A percentile compares a stretch with the other conserved stretches of the same genome.
These are phyloP conservation scores for Metarhizium guizhouense DNA, from an alignment of 2,329 filamentous ascomycete species.

Conservation along the genomic window DNA sequence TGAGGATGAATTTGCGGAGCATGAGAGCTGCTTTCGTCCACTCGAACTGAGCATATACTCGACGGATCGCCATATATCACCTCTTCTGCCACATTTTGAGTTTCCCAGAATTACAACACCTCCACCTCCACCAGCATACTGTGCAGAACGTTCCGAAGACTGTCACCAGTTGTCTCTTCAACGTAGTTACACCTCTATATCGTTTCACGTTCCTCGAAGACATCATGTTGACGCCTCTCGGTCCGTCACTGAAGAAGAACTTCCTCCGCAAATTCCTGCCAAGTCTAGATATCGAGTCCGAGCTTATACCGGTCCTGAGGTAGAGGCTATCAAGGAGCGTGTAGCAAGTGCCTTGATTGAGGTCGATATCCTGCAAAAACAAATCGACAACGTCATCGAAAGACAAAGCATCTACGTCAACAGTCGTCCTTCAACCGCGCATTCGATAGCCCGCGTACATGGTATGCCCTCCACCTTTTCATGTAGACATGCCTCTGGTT, in stretches of 20 bases:
- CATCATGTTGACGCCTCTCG: slow-evolving; percentile 19
- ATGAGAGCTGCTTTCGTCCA: slow-evolving; percentile 37
- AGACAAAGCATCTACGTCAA: slow-evolving; percentile 47
- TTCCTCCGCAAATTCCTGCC: slow-evolving; percentile 29
- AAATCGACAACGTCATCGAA: slow-evolving; percentile 52
- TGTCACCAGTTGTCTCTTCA: slow-evolving; percentile 25
- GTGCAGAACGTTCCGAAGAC: slow-evolving; percentile 23
- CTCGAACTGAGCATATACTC: slow-evolving; percentile 48
- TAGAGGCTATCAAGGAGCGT: slow-evolving; percentile 44
- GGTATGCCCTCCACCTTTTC: slow-evolving; percentile 15
- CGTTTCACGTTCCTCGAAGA: slow-evolving; percentile 46
- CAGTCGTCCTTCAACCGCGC: slow-evolving; percentile 44
- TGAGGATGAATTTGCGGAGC: slow-evolving; percentile 12
- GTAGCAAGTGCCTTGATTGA: slow-evolving; percentile 50
- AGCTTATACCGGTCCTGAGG: slow-evolving; percentile 35
- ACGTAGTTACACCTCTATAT: slow-evolving; percentile 41
- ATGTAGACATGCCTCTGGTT: not conserved
- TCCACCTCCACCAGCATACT: slow-evolving; percentile 27
- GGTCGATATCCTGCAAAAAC: slow-evolving; percentile 46
- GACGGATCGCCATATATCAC: slow-evolving; percentile 36
- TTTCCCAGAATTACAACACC: slow-evolving; percentile 26
- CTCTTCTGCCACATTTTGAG: slow-evolving; percentile 44
- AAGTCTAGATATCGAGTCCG: slow-evolving; percentile 31
- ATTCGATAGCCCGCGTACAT: slow-evolving; percentile 27
- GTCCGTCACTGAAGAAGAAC: slow-evolving; percentile 14